Base-by-base conservation (phyloP, 768 basidiomycete species). In the Lanmaoa pseudosensibilis region DNA sequence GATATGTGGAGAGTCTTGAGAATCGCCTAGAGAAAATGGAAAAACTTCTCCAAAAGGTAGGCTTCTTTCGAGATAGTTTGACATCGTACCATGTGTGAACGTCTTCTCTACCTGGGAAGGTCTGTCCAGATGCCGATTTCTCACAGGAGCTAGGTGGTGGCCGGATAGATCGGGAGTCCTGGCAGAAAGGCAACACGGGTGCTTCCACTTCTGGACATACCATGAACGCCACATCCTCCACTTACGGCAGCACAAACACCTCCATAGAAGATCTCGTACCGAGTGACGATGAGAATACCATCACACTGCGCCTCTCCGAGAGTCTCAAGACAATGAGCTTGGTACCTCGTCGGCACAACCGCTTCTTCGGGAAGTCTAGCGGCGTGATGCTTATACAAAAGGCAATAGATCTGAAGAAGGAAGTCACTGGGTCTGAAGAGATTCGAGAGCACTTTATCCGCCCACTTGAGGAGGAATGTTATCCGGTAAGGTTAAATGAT, bases 1-100 rank as follows among this genome's bases (percentile, higher is more conserved):
- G 84, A 58, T 86, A 86, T 67, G 80, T 86, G 18, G 82, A 87
- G 63, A 79, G 77, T 47, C 75, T 88, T 37, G 87, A 88, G 69
- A 76, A 68, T 54, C 78, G 86, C 12, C 67, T 88, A 2, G 81
- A 83, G 54, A 86, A 85, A 64, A 82, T 88, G 77, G 84, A 88
- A 66, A 78, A 74, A 56, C 74, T 88, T 5, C 68, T 88, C 21
- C 75, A 73, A 52, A 81, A 78, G 70, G 86, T 83, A 30, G 2
- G 60, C 32, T 37, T 44, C 32, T 18, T 13, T 27, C 2, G 36
- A 39, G 34, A 32, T 12, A 5, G 36, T 49, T 8, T 36, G 32
- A 44, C n/a, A 27, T 55, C 21, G 30, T 61, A 25, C 55, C 60
- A 30, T 39, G 11, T 12, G 46, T 57, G 1, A 36, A 54, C 47